Conservation (phyloP, 129 eudicot species). For the Chrysanthemum seticuspe region DNA sequence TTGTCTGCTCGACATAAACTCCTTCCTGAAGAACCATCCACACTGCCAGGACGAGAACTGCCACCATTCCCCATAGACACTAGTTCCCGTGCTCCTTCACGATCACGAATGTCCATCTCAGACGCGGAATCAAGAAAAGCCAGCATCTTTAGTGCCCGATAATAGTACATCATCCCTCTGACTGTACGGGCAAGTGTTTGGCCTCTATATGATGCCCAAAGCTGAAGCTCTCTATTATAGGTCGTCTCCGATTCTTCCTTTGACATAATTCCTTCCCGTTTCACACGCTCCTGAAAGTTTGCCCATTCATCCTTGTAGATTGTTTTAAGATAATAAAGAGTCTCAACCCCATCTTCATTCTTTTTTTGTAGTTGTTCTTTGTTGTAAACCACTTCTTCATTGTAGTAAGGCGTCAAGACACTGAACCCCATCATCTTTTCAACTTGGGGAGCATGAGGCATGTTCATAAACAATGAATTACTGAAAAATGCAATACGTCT, state of each 20-base stretch:
- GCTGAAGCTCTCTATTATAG: constrained; percentile 68
- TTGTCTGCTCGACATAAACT: constrained; percentile 67
- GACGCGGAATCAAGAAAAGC: constrained; percentile 99
- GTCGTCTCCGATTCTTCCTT: constrained; percentile 56
- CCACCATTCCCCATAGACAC: constrained; percentile 48
- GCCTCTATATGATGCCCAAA: constrained; percentile 96
- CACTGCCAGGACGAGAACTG: constrained; percentile 36
- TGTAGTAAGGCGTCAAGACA: constrained; percentile 92
- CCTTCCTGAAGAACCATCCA: constrained; percentile 39
- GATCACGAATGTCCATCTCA: constrained; percentile 91
- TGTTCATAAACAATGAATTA: constrained; percentile 92
- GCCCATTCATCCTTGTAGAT: constrained; percentile 87
- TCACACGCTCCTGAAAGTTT: constrained; percentile 84
- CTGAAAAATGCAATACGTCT: constrained; percentile 91
- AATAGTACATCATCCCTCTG: constrained; percentile 98
- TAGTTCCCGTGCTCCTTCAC: constrained; percentile 75
- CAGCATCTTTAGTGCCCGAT: constrained; percentile 85
- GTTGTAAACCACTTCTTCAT: constrained; percentile 82
- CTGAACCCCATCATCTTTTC: constrained; percentile 97
- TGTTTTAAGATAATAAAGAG: constrained; percentile 81
- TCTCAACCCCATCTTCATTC: constrained; percentile 94
- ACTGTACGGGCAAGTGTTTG: constrained; percentile 95
- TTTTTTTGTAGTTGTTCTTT: constrained; percentile 82
- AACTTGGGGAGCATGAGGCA: constrained; percentile 99
- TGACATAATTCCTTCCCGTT: constrained; percentile 66